A percentile compares a stretch with the other conserved stretches of the same genome.
phyloP scores from a whole-genome alignment of 1,284 basidiomycete genomes.

The Meripilus lineatus region DNA sequence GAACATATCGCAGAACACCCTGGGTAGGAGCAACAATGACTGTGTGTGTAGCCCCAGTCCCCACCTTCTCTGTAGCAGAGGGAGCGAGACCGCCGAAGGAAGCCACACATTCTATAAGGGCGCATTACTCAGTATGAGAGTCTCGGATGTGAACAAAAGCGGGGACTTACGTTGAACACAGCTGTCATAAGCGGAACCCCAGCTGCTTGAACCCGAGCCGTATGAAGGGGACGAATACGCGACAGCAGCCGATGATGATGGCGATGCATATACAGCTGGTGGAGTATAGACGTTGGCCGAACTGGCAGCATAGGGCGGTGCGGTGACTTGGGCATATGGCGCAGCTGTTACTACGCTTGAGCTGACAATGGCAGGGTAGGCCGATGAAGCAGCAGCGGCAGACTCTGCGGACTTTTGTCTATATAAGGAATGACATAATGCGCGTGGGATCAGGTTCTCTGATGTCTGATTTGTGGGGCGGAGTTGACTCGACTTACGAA shows the following conservation, averaged over 20 bases:
- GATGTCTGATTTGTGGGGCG: no score
- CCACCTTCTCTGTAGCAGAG: conserved; percentile 28
- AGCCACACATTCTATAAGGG: conserved; percentile 55
- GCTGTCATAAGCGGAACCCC: conserved; percentile 56
- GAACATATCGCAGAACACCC: conserved; percentile 70
- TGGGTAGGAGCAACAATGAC: conserved; percentile 72
- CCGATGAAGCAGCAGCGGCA: conserved; percentile 6
- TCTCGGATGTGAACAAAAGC: background rate
- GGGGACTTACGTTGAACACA: conserved; percentile 62
- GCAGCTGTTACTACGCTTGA: background rate
- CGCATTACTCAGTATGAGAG: conserved; percentile 6
- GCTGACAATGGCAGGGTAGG: conserved; percentile 3
- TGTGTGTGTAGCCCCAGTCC: conserved; percentile 55
- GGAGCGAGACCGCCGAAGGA: conserved; percentile 45
- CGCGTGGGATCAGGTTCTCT: background rate
- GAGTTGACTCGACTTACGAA: conserved; percentile 16
- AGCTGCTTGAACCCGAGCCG: conserved; percentile 62
- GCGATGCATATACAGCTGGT: conserved; percentile 11
- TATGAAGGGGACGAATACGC: conserved; percentile 32
- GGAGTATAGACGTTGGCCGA: conserved; percentile 10
- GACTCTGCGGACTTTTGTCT: no score
- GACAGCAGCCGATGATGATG: conserved; percentile 12
- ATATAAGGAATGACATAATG: background rate
- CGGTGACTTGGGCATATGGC: conserved; percentile 4
- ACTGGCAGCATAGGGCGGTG: conserved; percentile 9